Percentiles rank a stretch among this genome's conserved stretches.
Conservation (phyloP, 495 filamentous ascomycete species). For the Neurospora intermedia region DNA sequence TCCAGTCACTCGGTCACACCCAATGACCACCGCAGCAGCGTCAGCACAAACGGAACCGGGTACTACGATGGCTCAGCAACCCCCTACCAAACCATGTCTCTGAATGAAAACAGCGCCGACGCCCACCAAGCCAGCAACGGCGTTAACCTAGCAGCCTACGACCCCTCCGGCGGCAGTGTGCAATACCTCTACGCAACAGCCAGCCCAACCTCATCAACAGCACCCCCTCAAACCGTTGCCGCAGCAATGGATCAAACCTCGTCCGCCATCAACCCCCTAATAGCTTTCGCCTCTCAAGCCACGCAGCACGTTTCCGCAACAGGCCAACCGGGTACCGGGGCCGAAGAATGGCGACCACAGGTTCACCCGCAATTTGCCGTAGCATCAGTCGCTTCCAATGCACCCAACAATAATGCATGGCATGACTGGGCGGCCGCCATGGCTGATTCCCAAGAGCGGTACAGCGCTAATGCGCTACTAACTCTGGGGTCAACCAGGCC, state of each 20-base stretch:
- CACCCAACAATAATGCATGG: slow-evolving; percentile 26
- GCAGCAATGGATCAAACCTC: slow-evolving; percentile 5
- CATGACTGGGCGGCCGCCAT: slow-evolving; percentile 39
- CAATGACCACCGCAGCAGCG: slow-evolving; percentile 8
- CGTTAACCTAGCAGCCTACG: slow-evolving; percentile 1
- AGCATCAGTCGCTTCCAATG: slow-evolving; percentile 9
- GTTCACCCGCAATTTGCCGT: slow-evolving; percentile 10
- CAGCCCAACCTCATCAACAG: slow-evolving; percentile 3
- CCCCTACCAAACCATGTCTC: slow-evolving; percentile 12
- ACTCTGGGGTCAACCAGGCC: slow-evolving; percentile 23
- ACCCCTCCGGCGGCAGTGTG: slow-evolving; percentile 5
- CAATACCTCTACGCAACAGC: slow-evolving; percentile 16
- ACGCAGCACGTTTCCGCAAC: slow-evolving; percentile 18
- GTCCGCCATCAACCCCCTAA: slow-evolving; percentile 16
- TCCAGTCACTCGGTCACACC: not conserved
- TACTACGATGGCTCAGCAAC: slow-evolving; percentile 16
- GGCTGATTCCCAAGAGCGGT: slow-evolving; percentile 34
- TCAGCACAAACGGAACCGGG: slow-evolving; percentile 13
- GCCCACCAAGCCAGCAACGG: slow-evolving; percentile 20
- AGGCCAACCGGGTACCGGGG: slow-evolving; percentile 8
- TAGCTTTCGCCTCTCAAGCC: slow-evolving; percentile 26
- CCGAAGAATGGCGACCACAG: slow-evolving; percentile 19
- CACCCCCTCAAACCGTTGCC: slow-evolving; percentile 1
- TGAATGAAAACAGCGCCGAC: slow-evolving; percentile 1
- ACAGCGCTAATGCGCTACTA: slow-evolving; percentile 32